phyloP scores from a whole-genome alignment of 257 asterid species.

The Jacaranda copaia region DNA sequence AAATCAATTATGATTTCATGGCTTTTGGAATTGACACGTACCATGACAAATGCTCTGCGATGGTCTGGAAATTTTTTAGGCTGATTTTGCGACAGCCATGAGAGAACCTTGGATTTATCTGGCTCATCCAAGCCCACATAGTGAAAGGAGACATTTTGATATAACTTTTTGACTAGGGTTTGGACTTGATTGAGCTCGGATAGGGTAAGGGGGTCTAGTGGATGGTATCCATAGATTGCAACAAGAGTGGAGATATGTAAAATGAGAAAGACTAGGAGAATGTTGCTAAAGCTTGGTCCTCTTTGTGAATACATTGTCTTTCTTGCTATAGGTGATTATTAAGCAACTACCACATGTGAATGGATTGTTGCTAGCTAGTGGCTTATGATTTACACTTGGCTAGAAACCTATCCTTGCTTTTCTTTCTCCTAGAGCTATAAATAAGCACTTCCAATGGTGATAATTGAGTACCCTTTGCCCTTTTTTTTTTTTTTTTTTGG shows the following conservation, averaged over 20 bases:
- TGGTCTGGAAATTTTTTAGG: background rate
- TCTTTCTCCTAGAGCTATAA: too few species aligned
- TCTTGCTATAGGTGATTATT: too few species aligned
- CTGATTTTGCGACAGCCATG: conserved; percentile 27
- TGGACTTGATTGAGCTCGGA: conserved; percentile 40
- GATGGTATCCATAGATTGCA: conserved; percentile 26
- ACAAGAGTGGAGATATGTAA: background rate
- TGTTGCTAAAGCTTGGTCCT: background rate
- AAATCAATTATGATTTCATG: conserved; percentile 51
- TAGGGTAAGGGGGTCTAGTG: conserved; percentile 44
- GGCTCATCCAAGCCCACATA: conserved; percentile 49
- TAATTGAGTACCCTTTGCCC: too few species aligned
- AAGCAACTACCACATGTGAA: too few species aligned
- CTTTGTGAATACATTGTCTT: background rate
- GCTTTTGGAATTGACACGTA: conserved; percentile 34
- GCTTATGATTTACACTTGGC: too few species aligned
- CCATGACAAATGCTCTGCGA: conserved; percentile 50
- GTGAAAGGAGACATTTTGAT: conserved; percentile 35
- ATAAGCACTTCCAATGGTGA: too few species aligned
- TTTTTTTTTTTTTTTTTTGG: too few species aligned
- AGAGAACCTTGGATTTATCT: conserved; percentile 31
- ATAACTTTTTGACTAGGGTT: conserved; percentile 32
- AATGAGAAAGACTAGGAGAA: conserved; percentile 6
- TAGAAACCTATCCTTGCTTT: too few species aligned
- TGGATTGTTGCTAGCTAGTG: too few species aligned